phyloP scores from a whole-genome alignment of 345 rosid species.

The Camelina sativa region DNA sequence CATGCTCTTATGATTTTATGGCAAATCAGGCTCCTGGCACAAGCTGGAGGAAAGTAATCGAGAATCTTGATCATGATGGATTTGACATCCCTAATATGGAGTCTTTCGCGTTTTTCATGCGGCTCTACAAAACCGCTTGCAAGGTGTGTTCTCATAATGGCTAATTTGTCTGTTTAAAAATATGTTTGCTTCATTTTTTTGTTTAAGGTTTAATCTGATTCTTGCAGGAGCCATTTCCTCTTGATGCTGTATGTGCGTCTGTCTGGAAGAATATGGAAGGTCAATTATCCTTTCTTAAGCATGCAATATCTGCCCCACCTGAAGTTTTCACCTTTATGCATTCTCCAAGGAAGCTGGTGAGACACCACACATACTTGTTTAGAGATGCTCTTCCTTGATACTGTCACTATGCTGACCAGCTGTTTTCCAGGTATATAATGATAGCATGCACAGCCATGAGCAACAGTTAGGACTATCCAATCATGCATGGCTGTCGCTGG shows the following conservation, averaged over 20 bases:
- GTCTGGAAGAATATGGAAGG: conserved; percentile 90
- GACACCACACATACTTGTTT: conserved; percentile 33
- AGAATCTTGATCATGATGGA: conserved; percentile 85
- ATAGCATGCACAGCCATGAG: conserved; percentile 66
- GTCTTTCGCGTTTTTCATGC: conserved; percentile 83
- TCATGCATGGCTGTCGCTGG: conserved; percentile 84
- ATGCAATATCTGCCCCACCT: conserved; percentile 76
- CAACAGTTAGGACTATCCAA: conserved; percentile 69
- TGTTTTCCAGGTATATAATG: conserved; percentile 65
- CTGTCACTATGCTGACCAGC: conserved; percentile 29
- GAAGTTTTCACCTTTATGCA: conserved; percentile 90
- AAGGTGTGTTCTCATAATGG: conserved; percentile 56
- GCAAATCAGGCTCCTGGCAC: conserved; percentile 81
- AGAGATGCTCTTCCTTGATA: conserved; percentile 17
- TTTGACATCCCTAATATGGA: conserved; percentile 82
- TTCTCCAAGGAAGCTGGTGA: conserved; percentile 87
- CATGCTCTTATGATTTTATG: conserved; percentile 4
- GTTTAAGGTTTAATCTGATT: conserved; percentile 29
- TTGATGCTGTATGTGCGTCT: conserved; percentile 77
- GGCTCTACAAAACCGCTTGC: conserved; percentile 74
- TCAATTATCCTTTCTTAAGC: conserved; percentile 83
- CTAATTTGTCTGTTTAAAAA: conserved; percentile 21
- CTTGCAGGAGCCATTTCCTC: conserved; percentile 90
- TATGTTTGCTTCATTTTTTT: conserved; percentile 1
- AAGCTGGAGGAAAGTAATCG: conserved; percentile 77